phyloP scores from a whole-genome alignment of 305 asterid genomes.

The Fraxinus greggii region DNA sequence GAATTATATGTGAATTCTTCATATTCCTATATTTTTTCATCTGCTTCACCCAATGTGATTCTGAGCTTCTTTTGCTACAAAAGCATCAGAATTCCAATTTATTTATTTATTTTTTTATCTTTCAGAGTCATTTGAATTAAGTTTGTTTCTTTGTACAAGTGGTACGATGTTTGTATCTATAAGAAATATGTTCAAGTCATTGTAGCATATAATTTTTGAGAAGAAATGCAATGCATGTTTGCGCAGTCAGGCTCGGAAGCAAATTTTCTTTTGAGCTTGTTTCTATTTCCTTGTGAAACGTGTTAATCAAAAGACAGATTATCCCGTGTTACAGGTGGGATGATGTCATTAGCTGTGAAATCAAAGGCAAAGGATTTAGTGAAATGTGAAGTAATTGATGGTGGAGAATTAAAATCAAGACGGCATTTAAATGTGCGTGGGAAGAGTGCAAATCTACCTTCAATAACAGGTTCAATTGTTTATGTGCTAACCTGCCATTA shows the following conservation, averaged over 20 bases:
- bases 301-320: slow-evolving; percentile 19
- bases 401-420: slow-evolving; percentile 94
- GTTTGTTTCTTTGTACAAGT: slow-evolving; percentile 8
- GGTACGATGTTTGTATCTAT: neutral
- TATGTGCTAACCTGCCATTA: slow-evolving; percentile 9
- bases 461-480: slow-evolving; percentile 70
- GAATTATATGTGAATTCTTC: neutral
- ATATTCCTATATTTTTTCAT: neutral
- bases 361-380: slow-evolving; percentile 71
- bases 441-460: slow-evolving; percentile 92
- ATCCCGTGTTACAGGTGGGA: slow-evolving; percentile 62
- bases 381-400: slow-evolving; percentile 80
- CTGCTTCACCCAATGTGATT: neutral
- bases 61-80: neutral
- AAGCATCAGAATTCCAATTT: neutral
- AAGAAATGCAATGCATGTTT: slow-evolving; percentile 17
- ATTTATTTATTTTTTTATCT: neutral
- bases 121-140: slow-evolving; percentile 7
- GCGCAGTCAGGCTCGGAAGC: neutral
- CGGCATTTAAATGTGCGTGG: slow-evolving; percentile 96
- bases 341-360: slow-evolving; percentile 90
- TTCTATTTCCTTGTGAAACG: neutral
- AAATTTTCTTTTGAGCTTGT: slow-evolving; percentile 1
- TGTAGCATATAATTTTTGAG: slow-evolving; percentile 1
- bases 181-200: neutral